phyloP scores from a whole-genome alignment of 2,329 filamentous ascomycete genomes.

The Laburnicola sp. region DNA sequence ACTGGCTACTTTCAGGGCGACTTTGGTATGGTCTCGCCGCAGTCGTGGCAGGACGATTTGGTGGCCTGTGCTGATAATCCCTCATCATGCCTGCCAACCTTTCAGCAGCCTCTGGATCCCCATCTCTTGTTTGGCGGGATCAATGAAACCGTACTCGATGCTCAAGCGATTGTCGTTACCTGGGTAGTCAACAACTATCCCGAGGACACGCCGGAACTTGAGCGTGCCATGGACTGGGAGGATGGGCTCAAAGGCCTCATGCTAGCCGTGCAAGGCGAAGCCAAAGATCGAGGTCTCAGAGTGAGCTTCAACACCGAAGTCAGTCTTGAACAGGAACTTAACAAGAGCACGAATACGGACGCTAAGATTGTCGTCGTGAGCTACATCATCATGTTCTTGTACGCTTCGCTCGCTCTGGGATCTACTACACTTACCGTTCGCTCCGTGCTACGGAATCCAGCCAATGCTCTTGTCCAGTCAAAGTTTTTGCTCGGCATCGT shows the following conservation, averaged over 20 bases:
- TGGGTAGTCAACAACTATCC: conserved; percentile 91
- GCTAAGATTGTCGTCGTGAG: conserved; percentile 95
- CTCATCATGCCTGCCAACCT: conserved; percentile 79
- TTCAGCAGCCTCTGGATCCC: conserved; percentile 84
- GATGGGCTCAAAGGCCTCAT: conserved; percentile 73
- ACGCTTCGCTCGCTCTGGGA: conserved; percentile 88
- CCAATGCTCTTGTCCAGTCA: conserved; percentile 85
- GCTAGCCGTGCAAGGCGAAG: conserved; percentile 78
- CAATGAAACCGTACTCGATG: conserved; percentile 66
- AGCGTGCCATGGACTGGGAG: conserved; percentile 87
- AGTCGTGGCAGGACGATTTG: conserved; percentile 73
- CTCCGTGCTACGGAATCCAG: conserved; percentile 78
- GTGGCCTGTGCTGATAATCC: conserved; percentile 76
- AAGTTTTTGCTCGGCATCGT: conserved; percentile 96
- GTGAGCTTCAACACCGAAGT: conserved; percentile 95
- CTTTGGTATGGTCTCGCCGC: conserved; percentile 62
- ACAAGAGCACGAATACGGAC: conserved; percentile 97
- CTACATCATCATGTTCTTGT: conserved; percentile 98
- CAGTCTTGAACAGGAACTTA: conserved; percentile 91
- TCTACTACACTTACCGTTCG: conserved; percentile 79
- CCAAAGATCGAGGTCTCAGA: conserved; percentile 73
- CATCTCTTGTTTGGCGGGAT: conserved; percentile 86
- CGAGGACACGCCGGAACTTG: conserved; percentile 71
- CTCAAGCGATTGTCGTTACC: conserved; percentile 81
- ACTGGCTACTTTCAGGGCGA: conserved; percentile 81